Base-by-base conservation (phyloP, 345 rosid species). In the Eucalyptus erythrocorys region DNA sequence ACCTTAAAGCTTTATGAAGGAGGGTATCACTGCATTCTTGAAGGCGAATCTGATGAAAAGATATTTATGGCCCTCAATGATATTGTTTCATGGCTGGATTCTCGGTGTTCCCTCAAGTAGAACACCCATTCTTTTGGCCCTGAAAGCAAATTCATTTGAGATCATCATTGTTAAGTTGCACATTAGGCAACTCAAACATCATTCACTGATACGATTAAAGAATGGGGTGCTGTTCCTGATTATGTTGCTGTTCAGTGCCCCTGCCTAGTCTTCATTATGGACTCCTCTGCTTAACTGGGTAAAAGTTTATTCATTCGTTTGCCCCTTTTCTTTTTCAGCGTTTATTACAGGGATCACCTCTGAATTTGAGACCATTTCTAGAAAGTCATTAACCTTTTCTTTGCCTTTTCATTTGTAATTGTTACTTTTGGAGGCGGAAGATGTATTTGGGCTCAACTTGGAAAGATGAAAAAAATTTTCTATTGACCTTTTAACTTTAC, bases 11-110 rank as follows among this genome's bases (percentile, higher is more conserved):
- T 97, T 19, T 97, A 97, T 85, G 95, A 96, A 32, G 96, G 90
- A 48, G 96, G 98, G 48, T 97, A 94, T 92, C 99, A 97, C 92
- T 93, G 97, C 93, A 96, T 97, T 90, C 96, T 96, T 15, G 98
- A 97, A 94, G 99, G 99, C 32, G 99, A 96, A 89, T 96, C 97
- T 17, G 99, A 95, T 87, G 96, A 94, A 85, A 92, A 93, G 86
- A 96, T 96, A 51, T 92, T 92, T 88, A 86, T 91, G 2, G 96
- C 93, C 79, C 92, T 96, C 14, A 87, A 92, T 82, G 99, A 96
- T 90, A 94, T 97, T 40, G 90, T 93, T 84, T 92, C 92, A 14
- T 96, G 99, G 99, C 97, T 97, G 49, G 98, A 96, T 92, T 90
- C 91, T 37, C 94, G 91, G 13, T 87, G 93, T 87, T 82, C 89